These are phyloP conservation scores for Pulveroboletus sp. DNA, from an alignment of 768 basidiomycete genomes.

Conservation along the genomic window DNA sequence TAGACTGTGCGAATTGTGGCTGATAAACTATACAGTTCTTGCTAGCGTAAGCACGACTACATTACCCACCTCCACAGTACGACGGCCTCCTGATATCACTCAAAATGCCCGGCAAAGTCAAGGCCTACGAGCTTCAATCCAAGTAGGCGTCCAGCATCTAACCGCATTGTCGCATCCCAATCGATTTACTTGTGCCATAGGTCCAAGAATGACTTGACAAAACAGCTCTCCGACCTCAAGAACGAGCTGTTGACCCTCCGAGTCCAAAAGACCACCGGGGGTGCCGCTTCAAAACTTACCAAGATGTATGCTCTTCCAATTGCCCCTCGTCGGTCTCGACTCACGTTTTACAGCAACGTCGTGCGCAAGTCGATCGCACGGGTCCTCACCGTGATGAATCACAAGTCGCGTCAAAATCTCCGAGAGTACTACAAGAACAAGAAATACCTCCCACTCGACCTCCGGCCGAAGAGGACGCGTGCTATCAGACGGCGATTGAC, in stretches of 20 bases:
- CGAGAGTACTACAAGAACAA: slow-evolving; percentile 98
- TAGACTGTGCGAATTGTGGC: slow-evolving; percentile 38
- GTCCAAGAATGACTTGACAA: slow-evolving; percentile 95
- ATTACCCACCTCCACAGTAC: slow-evolving; percentile 20
- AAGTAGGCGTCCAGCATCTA: slow-evolving; percentile 55
- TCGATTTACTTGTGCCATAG: slow-evolving; percentile 38
- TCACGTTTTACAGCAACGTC: slow-evolving; percentile 58
- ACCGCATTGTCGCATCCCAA: neutral
- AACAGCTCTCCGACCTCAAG: slow-evolving; percentile 94
- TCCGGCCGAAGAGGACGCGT: slow-evolving; percentile 96
- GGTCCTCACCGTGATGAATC: slow-evolving; percentile 97
- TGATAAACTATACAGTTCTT: slow-evolving; percentile 41
- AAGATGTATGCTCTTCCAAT: slow-evolving; percentile 73
- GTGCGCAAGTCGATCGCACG: slow-evolving; percentile 99
- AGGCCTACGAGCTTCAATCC: slow-evolving; percentile 94
- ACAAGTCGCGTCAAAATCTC: slow-evolving; percentile 94
- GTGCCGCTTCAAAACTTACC: slow-evolving; percentile 92
- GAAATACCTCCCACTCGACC: slow-evolving; percentile 95
- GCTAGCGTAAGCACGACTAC: slow-evolving; percentile 29
- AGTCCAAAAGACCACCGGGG: slow-evolving; percentile 97
- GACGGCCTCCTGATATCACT: slow-evolving; percentile 34
- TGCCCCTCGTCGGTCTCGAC: neutral
- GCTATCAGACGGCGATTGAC: slow-evolving; percentile 96
- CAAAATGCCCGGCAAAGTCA: slow-evolving; percentile 89
- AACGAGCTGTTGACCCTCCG: slow-evolving; percentile 89